phyloP scores from a whole-genome alignment of 495 filamentous ascomycete species.

The Daldinia childiae region DNA sequence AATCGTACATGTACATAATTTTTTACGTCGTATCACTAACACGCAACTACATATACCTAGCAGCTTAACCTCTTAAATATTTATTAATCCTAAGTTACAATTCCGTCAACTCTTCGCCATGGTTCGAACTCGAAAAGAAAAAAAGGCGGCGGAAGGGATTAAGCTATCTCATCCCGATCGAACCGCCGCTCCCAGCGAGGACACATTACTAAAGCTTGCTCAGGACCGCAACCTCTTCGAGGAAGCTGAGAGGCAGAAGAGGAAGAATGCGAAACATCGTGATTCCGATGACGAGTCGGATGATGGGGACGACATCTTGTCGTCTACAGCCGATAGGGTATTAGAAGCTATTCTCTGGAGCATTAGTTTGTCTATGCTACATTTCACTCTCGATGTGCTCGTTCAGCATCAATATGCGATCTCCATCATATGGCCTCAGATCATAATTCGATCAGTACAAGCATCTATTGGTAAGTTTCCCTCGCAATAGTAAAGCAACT shows the following conservation, averaged over 20 bases:
- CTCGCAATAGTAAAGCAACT: not conserved
- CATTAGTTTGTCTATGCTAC: slow-evolving; percentile 77
- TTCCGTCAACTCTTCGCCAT: slow-evolving; percentile 35
- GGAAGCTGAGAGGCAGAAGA: slow-evolving; percentile 47
- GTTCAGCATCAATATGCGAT: slow-evolving; percentile 89
- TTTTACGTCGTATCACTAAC: slow-evolving; percentile 11
- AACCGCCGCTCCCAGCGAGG: slow-evolving; percentile 58
- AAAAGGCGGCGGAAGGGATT: slow-evolving; percentile 59
- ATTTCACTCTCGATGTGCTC: slow-evolving; percentile 89
- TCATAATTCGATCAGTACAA: slow-evolving; percentile 62
- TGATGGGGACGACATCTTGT: slow-evolving; percentile 44
- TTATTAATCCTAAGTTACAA: not conserved
- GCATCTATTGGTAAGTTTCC: slow-evolving; percentile 59
- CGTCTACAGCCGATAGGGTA: slow-evolving; percentile 59
- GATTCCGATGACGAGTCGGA: slow-evolving; percentile 40
- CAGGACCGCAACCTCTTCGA: slow-evolving; percentile 64
- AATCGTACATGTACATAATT: slow-evolving; percentile 6
- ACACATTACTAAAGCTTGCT: slow-evolving; percentile 72
- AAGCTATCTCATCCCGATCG: slow-evolving; percentile 69
- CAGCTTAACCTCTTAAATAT: not conserved
- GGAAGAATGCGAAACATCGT: slow-evolving; percentile 43
- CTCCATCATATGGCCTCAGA: slow-evolving; percentile 66
- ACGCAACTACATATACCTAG: not conserved
- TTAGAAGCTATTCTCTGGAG: slow-evolving; percentile 73
- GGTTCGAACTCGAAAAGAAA: slow-evolving; percentile 59